Percentiles rank a stretch among this genome's conserved stretches.
Conservation (phyloP, 768 basidiomycete genomes). For the Lactifluus volemus region DNA sequence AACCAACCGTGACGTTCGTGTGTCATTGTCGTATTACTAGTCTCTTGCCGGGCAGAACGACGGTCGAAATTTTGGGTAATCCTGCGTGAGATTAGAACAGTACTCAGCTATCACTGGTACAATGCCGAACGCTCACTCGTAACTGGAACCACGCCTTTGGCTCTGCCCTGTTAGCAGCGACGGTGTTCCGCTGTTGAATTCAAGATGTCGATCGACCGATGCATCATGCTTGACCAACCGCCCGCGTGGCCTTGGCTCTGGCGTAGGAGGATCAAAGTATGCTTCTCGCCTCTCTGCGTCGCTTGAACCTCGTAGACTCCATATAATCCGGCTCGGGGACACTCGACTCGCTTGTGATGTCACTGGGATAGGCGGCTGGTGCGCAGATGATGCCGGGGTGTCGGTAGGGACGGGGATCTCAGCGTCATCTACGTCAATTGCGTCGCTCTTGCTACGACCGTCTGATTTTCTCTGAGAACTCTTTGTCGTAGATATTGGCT, state of each 20-base stretch:
- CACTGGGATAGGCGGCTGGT: background rate
- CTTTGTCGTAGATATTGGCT: background rate
- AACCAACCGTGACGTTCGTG: constrained; percentile 11
- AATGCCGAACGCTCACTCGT: constrained; percentile 5
- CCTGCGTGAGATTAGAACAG: constrained; percentile 5
- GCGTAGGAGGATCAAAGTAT: background rate
- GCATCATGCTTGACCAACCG: background rate
- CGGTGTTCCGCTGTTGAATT: background rate
- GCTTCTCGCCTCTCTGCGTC: background rate
- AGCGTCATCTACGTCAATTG: constrained; percentile 1
- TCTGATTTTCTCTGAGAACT: background rate
- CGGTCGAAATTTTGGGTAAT: background rate
- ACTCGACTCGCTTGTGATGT: background rate
- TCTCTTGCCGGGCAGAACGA: background rate
- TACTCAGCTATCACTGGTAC: background rate
- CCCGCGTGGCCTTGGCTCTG: constrained; percentile 4
- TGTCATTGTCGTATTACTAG: background rate
- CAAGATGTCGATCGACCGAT: background rate
- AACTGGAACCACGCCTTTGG: constrained; percentile 5
- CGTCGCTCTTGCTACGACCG: background rate
- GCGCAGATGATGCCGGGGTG: background rate
- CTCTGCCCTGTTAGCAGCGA: background rate
- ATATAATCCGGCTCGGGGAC: background rate
- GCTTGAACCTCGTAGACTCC: background rate
- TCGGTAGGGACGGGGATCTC: background rate